These are phyloP conservation scores for Aspergillus sp. DNA, from an alignment of 2,329 filamentous ascomycete species.

Conservation along the genomic window DNA sequence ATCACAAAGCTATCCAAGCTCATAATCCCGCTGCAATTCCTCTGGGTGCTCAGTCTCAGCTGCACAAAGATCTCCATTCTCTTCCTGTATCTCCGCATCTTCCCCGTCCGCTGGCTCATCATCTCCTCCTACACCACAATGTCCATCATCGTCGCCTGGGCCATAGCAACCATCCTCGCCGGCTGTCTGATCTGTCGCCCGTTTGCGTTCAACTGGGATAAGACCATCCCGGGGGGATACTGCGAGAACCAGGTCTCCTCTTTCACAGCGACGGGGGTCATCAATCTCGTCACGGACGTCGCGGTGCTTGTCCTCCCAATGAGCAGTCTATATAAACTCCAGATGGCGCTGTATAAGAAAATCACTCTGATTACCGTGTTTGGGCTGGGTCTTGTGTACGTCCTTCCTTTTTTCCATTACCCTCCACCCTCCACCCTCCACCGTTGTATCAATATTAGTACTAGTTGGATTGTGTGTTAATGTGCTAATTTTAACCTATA, in stretches of 20 bases:
- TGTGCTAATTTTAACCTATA: too few relatives aligned
- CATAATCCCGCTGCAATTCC: conserved; percentile 24
- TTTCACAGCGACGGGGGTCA: conserved; percentile 20
- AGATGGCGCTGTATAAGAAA: conserved; percentile 26
- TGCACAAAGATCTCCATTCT: conserved; percentile 26
- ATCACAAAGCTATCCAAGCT: conserved; percentile 22
- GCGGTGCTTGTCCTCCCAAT: conserved; percentile 23
- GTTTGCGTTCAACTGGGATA: conserved; percentile 27
- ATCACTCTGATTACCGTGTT: conserved; percentile 24
- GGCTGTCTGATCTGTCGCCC: conserved; percentile 23
- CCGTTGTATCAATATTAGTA: too few relatives aligned
- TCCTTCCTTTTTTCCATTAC: not conserved
- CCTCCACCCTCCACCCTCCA: too few relatives aligned
- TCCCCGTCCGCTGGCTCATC: conserved; percentile 19
- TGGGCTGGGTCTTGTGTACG: conserved; percentile 24
- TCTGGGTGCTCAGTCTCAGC: conserved; percentile 26
- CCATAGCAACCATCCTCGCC: conserved; percentile 28
- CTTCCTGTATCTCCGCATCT: conserved; percentile 22
- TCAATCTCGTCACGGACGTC: conserved; percentile 27
- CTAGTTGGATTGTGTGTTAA: too few relatives aligned
- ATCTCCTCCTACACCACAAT: conserved; percentile 15
- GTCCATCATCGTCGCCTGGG: conserved; percentile 19
- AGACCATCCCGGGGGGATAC: conserved; percentile 19
- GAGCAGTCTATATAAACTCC: conserved; percentile 20
- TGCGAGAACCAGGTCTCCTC: conserved; percentile 24